Evolutionary conservation across 306 rosid species (phyloP).

Genomic region (Cercis canadensis): DNA sequence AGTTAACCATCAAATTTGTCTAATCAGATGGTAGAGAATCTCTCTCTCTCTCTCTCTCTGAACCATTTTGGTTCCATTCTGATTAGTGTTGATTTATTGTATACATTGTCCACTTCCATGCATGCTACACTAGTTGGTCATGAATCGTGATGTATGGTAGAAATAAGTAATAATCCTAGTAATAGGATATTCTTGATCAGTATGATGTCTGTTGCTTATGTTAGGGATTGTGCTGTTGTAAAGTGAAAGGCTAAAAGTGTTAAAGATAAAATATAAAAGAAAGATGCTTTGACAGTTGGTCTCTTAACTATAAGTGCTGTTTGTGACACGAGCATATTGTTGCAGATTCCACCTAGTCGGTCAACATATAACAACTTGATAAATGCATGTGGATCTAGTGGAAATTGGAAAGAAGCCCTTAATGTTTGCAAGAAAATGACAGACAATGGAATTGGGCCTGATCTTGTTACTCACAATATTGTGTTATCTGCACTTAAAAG

Average conservation of each 20-base stretch:
- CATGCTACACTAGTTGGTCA: slow-evolving; percentile 9
- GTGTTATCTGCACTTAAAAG: slow-evolving; percentile 84
- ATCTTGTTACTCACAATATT: slow-evolving; percentile 96
- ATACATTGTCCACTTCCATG: slow-evolving; percentile 16
- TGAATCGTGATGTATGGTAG: slow-evolving; percentile 15
- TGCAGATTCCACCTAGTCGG: slow-evolving; percentile 91
- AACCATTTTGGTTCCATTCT: slow-evolving; percentile 23
- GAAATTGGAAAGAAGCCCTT: slow-evolving; percentile 97
- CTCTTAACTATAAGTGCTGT: slow-evolving; percentile 28
- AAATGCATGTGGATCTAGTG: slow-evolving; percentile 96
- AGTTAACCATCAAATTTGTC: slow-evolving; percentile 4
- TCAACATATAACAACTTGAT: slow-evolving; percentile 92
- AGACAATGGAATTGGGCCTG: slow-evolving; percentile 97
- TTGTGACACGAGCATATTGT: slow-evolving; percentile 37
- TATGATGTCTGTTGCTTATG: slow-evolving; percentile 15
- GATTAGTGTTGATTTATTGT: slow-evolving; percentile 6
- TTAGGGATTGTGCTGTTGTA: slow-evolving; percentile 12
- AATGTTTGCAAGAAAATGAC: slow-evolving; percentile 92
- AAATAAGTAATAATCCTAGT: slow-evolving; percentile 27
- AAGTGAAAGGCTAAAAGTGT: background rate
- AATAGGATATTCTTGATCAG: background rate
- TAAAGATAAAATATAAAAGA: background rate
- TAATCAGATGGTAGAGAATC: slow-evolving; percentile 21
- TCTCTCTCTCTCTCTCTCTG: background rate
- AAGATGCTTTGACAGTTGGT: slow-evolving; percentile 3